Percentiles rank a stretch among this genome's conserved stretches.
Evolutionary conservation across 164 flowering plant genomes (phyloP).

Genomic region (Berberis thunbergii): DNA sequence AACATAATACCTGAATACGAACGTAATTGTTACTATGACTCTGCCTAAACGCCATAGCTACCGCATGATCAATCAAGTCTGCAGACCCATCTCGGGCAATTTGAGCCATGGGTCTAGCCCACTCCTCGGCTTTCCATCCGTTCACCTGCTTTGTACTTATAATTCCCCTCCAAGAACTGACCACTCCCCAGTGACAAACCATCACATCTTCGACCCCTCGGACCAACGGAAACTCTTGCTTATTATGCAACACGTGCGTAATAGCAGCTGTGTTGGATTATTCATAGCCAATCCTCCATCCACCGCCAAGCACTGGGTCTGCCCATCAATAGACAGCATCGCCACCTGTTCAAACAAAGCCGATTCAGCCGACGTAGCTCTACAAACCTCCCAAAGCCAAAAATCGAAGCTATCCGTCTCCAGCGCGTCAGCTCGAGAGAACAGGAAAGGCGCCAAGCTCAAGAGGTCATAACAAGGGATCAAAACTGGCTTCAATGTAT

Average conservation of each 20-base stretch:
- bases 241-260: slow-evolving; percentile 95
- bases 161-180: slow-evolving; percentile 52
- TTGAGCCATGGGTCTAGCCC: slow-evolving; percentile 76
- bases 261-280: slow-evolving; percentile 92
- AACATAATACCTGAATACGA: slow-evolving; percentile 57
- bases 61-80: slow-evolving; percentile 83
- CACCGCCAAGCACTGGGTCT: slow-evolving; percentile 62
- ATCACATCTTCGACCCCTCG: slow-evolving; percentile 87
- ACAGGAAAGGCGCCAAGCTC: slow-evolving; percentile 82
- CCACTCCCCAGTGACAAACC: slow-evolving; percentile 80
- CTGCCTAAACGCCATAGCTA: slow-evolving; percentile 84
- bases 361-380: slow-evolving; percentile 82
- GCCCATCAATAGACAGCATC: slow-evolving; percentile 65
- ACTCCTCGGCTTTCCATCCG: slow-evolving; percentile 66
- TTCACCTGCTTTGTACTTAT: slow-evolving; percentile 51
- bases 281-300: slow-evolving; percentile 88
- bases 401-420: slow-evolving; percentile 82
- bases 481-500: slow-evolving; percentile 82
- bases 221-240: slow-evolving; percentile 92
- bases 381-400: slow-evolving; percentile 81
- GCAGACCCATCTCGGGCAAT: slow-evolving; percentile 74
- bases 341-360: slow-evolving; percentile 48
- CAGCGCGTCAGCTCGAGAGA: slow-evolving; percentile 88
- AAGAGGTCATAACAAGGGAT: slow-evolving; percentile 89
- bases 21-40: slow-evolving; percentile 62